Percentiles rank a stretch among this genome's conserved stretches.
phyloP scores from a whole-genome alignment of 2,329 filamentous ascomycete species.

The Bretziella fagacearum region DNA sequence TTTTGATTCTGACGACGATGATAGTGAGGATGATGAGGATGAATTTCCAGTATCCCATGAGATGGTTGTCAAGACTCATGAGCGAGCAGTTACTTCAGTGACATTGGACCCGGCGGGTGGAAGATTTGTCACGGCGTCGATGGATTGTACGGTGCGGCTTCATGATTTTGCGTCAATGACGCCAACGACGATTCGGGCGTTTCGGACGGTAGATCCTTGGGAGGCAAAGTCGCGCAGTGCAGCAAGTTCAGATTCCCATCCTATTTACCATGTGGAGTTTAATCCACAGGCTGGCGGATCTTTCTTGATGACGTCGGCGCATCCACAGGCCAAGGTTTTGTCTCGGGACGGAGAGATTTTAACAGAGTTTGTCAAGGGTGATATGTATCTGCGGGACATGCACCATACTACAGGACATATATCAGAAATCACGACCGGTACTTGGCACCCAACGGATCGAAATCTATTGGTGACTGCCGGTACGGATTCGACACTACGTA shows the following conservation, averaged over 20 bases:
- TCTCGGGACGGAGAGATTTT: slow-evolving; percentile 74
- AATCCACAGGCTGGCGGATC: slow-evolving; percentile 57
- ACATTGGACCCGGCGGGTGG: slow-evolving; percentile 73
- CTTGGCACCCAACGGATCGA: slow-evolving; percentile 77
- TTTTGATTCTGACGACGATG: slow-evolving; percentile 38
- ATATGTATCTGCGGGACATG: slow-evolving; percentile 97
- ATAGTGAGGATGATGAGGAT: slow-evolving; percentile 56
- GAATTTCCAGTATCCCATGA: slow-evolving; percentile 89
- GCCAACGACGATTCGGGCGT: slow-evolving; percentile 80
- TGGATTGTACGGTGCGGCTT: slow-evolving; percentile 78
- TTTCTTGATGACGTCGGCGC: slow-evolving; percentile 74
- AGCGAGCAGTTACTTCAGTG: slow-evolving; percentile 67
- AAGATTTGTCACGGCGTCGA: slow-evolving; percentile 75
- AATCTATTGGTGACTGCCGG: slow-evolving; percentile 81
- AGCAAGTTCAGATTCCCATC: slow-evolving; percentile 63
- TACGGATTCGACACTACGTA: slow-evolving; percentile 84
- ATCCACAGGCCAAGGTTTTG: slow-evolving; percentile 78
- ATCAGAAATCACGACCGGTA: slow-evolving; percentile 73
- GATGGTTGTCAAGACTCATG: slow-evolving; percentile 81
- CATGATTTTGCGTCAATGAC: slow-evolving; percentile 96
- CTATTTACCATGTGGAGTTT: slow-evolving; percentile 74
- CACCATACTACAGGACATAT: slow-evolving; percentile 95
- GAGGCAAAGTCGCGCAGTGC: slow-evolving; percentile 46
- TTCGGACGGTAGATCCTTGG: slow-evolving; percentile 80
- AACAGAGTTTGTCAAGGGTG: slow-evolving; percentile 85